Evolutionary conservation across 2,329 filamentous ascomycete genomes (phyloP), one percentile per base, ranked within the genome.

Genomic region (Aureobasidium leucospermi): DNA sequence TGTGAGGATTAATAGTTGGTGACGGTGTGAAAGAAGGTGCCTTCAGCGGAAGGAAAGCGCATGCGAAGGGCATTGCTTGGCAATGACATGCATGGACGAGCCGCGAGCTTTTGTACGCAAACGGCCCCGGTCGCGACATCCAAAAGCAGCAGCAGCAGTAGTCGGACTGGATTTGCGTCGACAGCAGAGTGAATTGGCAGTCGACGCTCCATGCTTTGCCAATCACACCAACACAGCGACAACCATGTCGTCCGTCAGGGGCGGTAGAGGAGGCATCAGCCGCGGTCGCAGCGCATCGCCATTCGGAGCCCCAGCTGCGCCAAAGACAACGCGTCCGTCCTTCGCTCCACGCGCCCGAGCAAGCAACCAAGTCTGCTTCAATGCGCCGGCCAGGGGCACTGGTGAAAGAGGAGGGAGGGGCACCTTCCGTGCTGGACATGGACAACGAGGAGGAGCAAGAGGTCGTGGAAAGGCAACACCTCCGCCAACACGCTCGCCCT

Each of bases 191-290:
- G 52, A 23, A 8, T 16, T 41, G 41, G 38, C 55, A 39, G 15
- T 19, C 42, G 55, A 58, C 34, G 32, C 32, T 48, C 41, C 29
- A 61, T 61, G 59, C 59, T 42, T 39, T 48, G 29, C 16, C 42
- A 28, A 38, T n/a, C 59, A 58, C 36, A 56, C n/a, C 32, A 16
- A 36, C 19, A 16, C 11, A 53, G 43, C 61, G 62, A 56, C 60
- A 52, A 32, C 23, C 42, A 63, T 63, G 62, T 63, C 62, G 60
- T 60, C 60, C 19, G 31, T 57, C 34, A 59, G 61, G 46, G 60
- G 57, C 16, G 60, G 60, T 32, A 58, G 59, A 60, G 46, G 59
- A 39, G 47, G 58, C 23, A 58, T 38, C 38, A 49, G 46, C 36
- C 58, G 61, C 42, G 59, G 55, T 34, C 60, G 60, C 19, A 56